Conservation (phyloP, 768 basidiomycete genomes). For the Boletus insuetus region DNA sequence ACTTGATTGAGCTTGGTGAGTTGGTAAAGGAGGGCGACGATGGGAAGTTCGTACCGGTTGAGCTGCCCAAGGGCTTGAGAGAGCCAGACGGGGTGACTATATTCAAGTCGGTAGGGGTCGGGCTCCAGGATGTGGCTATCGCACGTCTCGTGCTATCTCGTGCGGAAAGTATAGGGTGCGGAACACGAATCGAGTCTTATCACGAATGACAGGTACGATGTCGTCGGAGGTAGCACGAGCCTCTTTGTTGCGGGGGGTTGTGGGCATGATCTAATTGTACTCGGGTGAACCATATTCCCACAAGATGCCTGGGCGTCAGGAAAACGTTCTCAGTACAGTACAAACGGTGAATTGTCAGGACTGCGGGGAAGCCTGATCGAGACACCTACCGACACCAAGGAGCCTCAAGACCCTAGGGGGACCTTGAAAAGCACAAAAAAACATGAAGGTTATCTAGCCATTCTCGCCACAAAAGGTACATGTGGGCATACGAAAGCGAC, state of each 20-base stretch:
- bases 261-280: conserved; percentile 51
- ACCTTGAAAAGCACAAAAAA: conserved; percentile 60
- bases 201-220: conserved; percentile 28
- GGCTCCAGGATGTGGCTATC: conserved; percentile 85
- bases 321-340: not conserved
- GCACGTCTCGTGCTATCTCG: conserved; percentile 62
- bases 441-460: conserved; percentile 59
- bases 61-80: conserved; percentile 9
- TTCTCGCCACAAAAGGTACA: conserved; percentile 41
- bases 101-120: conserved; percentile 88
- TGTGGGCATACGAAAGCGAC: no score
- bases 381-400: conserved; percentile 50
- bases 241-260: conserved; percentile 49
- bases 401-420: conserved; percentile 57
- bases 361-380: not conserved
- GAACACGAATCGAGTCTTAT: conserved; percentile 47
- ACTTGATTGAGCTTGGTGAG: conserved; percentile 70
- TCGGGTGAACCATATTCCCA: conserved; percentile 64
- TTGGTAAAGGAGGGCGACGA: conserved; percentile 34
- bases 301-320: conserved; percentile 43
- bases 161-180: conserved; percentile 54
- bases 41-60: conserved; percentile 10
- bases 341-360: no score
- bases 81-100: conserved; percentile 57
- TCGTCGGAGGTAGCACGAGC: conserved; percentile 46